Conservation (phyloP, 192 early-diverging fungal genomes). For the Coemansia sp. region DNA sequence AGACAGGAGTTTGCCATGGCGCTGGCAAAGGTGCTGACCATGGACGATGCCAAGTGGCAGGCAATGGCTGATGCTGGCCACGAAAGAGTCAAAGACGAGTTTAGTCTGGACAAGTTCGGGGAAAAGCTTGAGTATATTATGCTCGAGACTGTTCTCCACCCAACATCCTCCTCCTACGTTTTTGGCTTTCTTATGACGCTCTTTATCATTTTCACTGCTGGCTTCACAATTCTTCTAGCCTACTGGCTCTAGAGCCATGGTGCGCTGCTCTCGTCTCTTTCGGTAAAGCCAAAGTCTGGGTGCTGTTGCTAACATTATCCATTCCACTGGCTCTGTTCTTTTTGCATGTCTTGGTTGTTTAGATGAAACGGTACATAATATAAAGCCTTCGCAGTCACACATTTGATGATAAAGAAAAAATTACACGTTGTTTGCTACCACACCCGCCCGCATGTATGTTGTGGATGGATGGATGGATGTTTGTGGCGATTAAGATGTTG, state of each 20-base stretch:
- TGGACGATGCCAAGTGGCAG: constrained; percentile 18
- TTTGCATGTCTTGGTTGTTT: no score
- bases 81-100: constrained; percentile 60
- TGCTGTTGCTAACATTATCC: background rate
- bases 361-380: no score
- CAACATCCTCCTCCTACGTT: constrained; percentile 22
- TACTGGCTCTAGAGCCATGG: constrained; percentile 1
- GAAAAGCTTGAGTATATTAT: constrained; percentile 69
- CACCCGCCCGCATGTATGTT: background rate
- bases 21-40: constrained; percentile 57
- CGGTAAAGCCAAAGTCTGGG: background rate
- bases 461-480: no score
- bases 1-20: constrained; percentile 66
- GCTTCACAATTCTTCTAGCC: constrained; percentile 8
- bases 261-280: background rate
- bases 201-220: constrained; percentile 34
- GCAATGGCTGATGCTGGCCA: constrained; percentile 71
- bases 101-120: constrained; percentile 69
- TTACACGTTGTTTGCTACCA: background rate
- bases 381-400: no score
- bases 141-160: constrained; percentile 34
- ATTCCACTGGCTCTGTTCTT: background rate
- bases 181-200: constrained; percentile 38
- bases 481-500: background rate
- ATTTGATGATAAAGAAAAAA: background rate